Evolutionary conservation across 2,329 filamentous ascomycete species (phyloP), one percentile per base, ranked within the genome.

Genomic region (Trichophyton benhamiae): DNA sequence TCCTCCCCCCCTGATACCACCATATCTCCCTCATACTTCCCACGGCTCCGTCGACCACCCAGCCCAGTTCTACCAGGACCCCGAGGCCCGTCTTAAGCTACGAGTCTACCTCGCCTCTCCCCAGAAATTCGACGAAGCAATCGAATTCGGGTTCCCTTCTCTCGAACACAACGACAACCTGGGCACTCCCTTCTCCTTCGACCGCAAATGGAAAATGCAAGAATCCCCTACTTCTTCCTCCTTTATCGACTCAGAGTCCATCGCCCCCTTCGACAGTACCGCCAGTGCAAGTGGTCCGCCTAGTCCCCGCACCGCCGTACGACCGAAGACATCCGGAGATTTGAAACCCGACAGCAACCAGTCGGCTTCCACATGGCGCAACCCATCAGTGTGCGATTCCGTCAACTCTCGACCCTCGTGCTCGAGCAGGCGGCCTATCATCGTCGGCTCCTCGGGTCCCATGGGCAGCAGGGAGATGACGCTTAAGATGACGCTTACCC

Each of bases 51-150:
- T 88, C 62, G 89, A 95, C 67, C 81, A 86, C 3, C 80, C 82
- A 38, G 88, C 89, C 3, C 83, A 88, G 42, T 88, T 96, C 74
- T 96, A 96, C 69, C 89, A 90, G 71, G 91, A 96, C 67, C 90
- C 91, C 0, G 89, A 95, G 71, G 89, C 91, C 44, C 84, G 92
- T 38, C 80, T 89, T 67, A 96, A 95, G 74, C 78, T 97, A 20
- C 85, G 91, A 11, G 85, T 89, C 5, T 96, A 91, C 68, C 82
- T 96, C 20, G 88, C 89, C 6, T 95, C 91, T 0, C 88, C 91
- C 0, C 89, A 95, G 67, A 96, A 95, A 71, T 97, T 97, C 67
- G 92, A 97, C 71, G 92, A 97, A 74, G 91, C 89, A 0, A 83
- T 97, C 59, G 89, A 95, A 71, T 96, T 95, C 73, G 92, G 92